Percentiles rank a stretch among this genome's conserved stretches.
Evolutionary conservation across 352 stramenopile genomes (phyloP).

Genomic region (Phytophthora cajani): DNA sequence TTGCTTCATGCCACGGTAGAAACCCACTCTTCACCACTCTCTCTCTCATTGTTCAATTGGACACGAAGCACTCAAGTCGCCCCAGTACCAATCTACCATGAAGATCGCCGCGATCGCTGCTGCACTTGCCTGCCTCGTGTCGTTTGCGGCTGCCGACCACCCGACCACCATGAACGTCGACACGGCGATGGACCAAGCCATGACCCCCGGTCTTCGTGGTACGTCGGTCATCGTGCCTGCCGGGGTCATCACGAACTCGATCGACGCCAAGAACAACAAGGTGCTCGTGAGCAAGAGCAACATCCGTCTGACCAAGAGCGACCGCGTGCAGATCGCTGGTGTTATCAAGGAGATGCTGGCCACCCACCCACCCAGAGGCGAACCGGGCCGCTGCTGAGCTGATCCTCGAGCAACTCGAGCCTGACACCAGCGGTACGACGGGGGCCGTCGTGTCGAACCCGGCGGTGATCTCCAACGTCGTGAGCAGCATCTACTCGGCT

Average conservation of each 20-base stretch:
- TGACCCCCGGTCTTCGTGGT: slow-evolving; percentile 1
- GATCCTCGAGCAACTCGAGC: slow-evolving; percentile 1
- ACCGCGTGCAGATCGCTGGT: slow-evolving; percentile 23
- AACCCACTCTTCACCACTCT: no score
- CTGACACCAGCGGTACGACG: neutral
- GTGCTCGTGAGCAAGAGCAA: slow-evolving; percentile 23
- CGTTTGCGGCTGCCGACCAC: slow-evolving; percentile 15
- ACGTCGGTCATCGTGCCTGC: neutral
- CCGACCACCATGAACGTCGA: neutral
- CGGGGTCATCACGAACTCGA: slow-evolving; percentile 16
- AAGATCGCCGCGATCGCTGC: slow-evolving; percentile 8
- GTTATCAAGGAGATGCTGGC: slow-evolving; percentile 23
- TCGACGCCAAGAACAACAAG: slow-evolving; percentile 26
- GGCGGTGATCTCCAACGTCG: slow-evolving; percentile 5
- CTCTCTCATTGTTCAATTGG: slow-evolving; percentile 30
- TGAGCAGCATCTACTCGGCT: slow-evolving; percentile 17
- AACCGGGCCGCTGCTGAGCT: neutral
- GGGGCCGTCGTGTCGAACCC: slow-evolving; percentile 7
- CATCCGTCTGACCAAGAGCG: slow-evolving; percentile 15
- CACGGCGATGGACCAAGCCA: slow-evolving; percentile 8
- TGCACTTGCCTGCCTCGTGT: slow-evolving; percentile 12
- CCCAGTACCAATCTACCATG: slow-evolving; percentile 12
- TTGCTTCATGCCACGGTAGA: no score
- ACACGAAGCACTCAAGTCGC: slow-evolving; percentile 22
- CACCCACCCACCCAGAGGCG: slow-evolving; percentile 5